Conservation (phyloP, 352 stramenopile genomes). For the Nothophytophthora sp. region DNA sequence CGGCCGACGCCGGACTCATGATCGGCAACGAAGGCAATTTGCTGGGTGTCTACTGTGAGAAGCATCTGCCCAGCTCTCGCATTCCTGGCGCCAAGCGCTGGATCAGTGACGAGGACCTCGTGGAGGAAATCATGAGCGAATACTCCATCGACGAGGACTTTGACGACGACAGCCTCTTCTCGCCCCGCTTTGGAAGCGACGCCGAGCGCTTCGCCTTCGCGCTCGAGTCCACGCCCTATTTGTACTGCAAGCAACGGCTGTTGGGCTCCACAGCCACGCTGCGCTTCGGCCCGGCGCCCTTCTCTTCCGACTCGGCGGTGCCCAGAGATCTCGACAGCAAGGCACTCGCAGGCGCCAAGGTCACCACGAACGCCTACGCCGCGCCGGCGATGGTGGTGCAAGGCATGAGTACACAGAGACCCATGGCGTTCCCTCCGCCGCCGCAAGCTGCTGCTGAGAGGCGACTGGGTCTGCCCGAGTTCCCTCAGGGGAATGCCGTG, state of each 20-base stretch:
- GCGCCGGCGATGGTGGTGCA: constrained; percentile 45
- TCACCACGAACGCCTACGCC: constrained; percentile 41
- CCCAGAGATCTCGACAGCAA: constrained; percentile 27
- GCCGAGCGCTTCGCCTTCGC: constrained; percentile 67
- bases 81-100: constrained; percentile 78
- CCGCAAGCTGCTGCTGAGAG: constrained; percentile 12
- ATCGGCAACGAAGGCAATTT: constrained; percentile 73
- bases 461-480: constrained; percentile 48
- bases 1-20: constrained; percentile 78
- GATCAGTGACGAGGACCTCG: constrained; percentile 83
- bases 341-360: constrained; percentile 26
- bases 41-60: constrained; percentile 81
- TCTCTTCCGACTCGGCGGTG: constrained; percentile 6
- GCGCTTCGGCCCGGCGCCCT: constrained; percentile 18
- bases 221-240: constrained; percentile 69
- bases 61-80: constrained; percentile 69
- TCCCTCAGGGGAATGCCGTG: constrained; percentile 44
- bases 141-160: constrained; percentile 58
- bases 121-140: constrained; percentile 86
- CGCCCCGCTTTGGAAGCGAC: constrained; percentile 29
- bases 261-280: constrained; percentile 45
- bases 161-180: constrained; percentile 25
- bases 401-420: constrained; percentile 40
- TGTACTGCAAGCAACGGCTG: constrained; percentile 52
- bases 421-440: constrained; percentile 49